These are phyloP conservation scores for Lojkania enalia DNA, from an alignment of 2,329 filamentous ascomycete species.

Conservation along the genomic window DNA sequence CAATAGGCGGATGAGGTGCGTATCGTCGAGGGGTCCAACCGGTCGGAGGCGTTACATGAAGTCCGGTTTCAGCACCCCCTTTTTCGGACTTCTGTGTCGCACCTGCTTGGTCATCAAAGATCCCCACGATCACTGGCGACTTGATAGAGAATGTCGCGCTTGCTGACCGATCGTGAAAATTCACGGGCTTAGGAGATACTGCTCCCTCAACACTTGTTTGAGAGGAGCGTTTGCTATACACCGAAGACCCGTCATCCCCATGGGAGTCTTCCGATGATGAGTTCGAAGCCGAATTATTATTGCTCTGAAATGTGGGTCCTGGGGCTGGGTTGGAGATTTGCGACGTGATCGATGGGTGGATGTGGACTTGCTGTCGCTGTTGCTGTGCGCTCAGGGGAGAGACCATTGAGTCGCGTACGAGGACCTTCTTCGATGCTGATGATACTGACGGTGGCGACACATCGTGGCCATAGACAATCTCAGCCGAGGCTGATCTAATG, in stretches of 20 bases:
- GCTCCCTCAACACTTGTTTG: constrained; percentile 43
- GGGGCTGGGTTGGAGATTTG: constrained; percentile 16
- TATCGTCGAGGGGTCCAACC: constrained; percentile 27
- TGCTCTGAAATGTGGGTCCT: constrained; percentile 16
- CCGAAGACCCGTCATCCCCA: constrained; percentile 44
- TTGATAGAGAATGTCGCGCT: constrained; percentile 22
- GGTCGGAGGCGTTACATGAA: constrained; percentile 19
- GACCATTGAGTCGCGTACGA: constrained; percentile 33
- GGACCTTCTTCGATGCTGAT: constrained; percentile 24
- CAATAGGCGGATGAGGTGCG: constrained; percentile 25
- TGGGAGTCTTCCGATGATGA: constrained; percentile 45
- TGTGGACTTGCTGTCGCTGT: constrained; percentile 19
- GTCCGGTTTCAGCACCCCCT: constrained; percentile 15
- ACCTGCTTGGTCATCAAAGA: constrained; percentile 8
- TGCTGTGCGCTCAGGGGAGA: constrained; percentile 34
- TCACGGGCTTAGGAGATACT: constrained; percentile 10
- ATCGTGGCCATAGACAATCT: constrained; percentile 23
- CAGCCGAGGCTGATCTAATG: constrained; percentile 24
- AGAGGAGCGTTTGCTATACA: constrained; percentile 46
- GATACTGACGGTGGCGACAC: constrained; percentile 40
- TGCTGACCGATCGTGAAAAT: constrained; percentile 18
- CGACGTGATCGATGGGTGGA: constrained; percentile 19
- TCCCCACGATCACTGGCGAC: constrained; percentile 19
- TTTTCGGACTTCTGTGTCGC: constrained; percentile 15
- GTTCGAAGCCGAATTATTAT: constrained; percentile 26